Evolutionary conservation across 129 eudicot species (phyloP).

Genomic region (Saposhnikovia divaricata): DNA sequence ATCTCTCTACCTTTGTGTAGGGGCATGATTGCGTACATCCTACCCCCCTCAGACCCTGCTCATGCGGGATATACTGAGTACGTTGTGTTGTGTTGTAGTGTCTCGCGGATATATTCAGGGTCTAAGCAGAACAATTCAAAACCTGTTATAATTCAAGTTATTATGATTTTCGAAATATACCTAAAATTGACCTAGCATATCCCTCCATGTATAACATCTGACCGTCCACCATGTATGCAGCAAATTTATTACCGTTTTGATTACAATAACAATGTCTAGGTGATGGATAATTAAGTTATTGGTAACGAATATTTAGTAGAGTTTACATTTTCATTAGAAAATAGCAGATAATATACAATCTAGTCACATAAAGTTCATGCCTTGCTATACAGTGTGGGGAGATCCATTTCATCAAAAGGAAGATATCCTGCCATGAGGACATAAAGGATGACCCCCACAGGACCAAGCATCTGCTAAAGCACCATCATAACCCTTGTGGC

Average conservation of each 20-base stretch:
- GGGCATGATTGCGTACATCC: no score
- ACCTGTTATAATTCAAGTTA: neutral
- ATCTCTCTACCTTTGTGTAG: no score
- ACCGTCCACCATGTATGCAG: neutral
- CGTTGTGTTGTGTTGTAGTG: no score
- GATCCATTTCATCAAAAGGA: slow-evolving; percentile 98
- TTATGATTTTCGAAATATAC: neutral
- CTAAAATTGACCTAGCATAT: neutral
- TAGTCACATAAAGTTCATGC: slow-evolving; percentile 26
- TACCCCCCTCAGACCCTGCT: no score
- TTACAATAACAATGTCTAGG: neutral
- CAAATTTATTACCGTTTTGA: neutral
- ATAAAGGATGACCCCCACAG: slow-evolving; percentile 94
- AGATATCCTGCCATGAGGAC: slow-evolving; percentile 92
- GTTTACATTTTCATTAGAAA: neutral
- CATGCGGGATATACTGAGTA: no score
- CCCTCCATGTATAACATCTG: neutral
- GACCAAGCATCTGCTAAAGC: slow-evolving; percentile 98
- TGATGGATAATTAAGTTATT: neutral
- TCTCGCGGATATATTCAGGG: neutral
- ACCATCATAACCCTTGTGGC: slow-evolving; percentile 98
- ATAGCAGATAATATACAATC: neutral
- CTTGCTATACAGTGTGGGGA: slow-evolving; percentile 84
- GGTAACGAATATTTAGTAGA: neutral
- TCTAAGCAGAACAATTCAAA: no score